Conservation (phyloP, 495 filamentous ascomycete species). For the Aspergillus ellipticus region DNA sequence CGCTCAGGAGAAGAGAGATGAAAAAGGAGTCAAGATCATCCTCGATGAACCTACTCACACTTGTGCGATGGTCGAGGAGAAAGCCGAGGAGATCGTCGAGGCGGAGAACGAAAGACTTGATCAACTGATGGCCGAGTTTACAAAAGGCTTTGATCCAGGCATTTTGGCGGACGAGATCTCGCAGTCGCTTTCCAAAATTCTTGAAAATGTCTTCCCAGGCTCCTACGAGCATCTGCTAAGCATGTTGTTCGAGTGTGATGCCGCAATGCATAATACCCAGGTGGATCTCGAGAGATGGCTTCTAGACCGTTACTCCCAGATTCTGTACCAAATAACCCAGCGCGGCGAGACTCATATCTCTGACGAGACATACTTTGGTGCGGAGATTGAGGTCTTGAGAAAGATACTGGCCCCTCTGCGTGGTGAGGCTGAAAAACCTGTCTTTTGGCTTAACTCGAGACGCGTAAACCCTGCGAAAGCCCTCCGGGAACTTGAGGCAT, state of each 20-base stretch:
- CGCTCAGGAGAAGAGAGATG: not conserved
- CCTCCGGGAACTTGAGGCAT: constrained; percentile 19
- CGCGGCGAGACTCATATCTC: constrained; percentile 4
- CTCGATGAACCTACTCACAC: constrained; percentile 1
- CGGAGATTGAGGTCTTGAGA: constrained; percentile 22
- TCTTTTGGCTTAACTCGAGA: constrained; percentile 21
- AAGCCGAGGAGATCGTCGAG: constrained; percentile 10
- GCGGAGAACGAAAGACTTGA: constrained; percentile 13
- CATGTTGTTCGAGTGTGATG: constrained; percentile 13
- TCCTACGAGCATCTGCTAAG: constrained; percentile 24
- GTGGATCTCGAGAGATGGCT: constrained; percentile 15
- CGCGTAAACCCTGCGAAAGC: constrained; percentile 3
- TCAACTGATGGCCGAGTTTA: constrained; percentile 14
- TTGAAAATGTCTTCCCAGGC: constrained; percentile 15
- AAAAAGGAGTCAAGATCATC: constrained; percentile 10
- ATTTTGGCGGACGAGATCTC: constrained; percentile 13
- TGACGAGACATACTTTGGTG: constrained; percentile 17
- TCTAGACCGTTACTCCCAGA: constrained; percentile 3
- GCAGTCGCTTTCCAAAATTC: constrained; percentile 9
- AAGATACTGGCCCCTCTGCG: constrained; percentile 21
- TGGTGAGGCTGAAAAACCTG: constrained; percentile 1
- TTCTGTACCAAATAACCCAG: not conserved
- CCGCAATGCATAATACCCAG: constrained; percentile 15
- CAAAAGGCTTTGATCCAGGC: constrained; percentile 22
- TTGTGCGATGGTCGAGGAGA: constrained; percentile 10